Evolutionary conservation across 2,329 filamentous ascomycete genomes (phyloP), one percentile per base, ranked within the genome.

Genomic region (Botrytis sinoallii): DNA sequence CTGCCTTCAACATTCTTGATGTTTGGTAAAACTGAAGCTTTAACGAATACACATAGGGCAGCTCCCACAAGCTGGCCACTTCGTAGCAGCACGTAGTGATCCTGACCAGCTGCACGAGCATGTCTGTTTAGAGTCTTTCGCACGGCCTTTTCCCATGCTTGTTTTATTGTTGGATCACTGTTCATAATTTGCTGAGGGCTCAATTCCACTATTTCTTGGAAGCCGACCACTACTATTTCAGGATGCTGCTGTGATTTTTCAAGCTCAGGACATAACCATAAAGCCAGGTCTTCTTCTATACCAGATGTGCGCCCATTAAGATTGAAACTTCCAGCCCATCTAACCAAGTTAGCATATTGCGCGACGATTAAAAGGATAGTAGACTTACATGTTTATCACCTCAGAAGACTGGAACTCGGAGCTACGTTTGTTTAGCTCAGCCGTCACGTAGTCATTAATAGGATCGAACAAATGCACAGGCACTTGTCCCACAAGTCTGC

Each of bases 131-230:
- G 83, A 22, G 91, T 93, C 64, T 85, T 86, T 77, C 91, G 91
- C 38, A 98, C 94, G 6, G 93, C 91, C 71, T 87, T 84, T 81
- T 99, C 96, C 96, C 96, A 99, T 32, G 91, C 85, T 76, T 94
- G 91, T 77, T 95, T 93, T 71, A 93, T 89, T 4, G 91, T 90
- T 1, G 96, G 96, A 81, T 99, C 95, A 75, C 95, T 98, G 77
- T 97, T 97, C 94, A 99, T 98, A 80, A 99, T 98, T 80, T 99
- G 96, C 81, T 98, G 95, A 25, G 97, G 96, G 78, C 94, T 98
- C 65, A 99, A 85, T 80, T 97, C 93, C n/a, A 99, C 96, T 76
- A 99, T 98, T 82, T 99, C 96, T 81, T 99, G 96, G 79, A 99
- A 98, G 0, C 94, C 96, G 25, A 98, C 91, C 12, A 92, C 94